Base-by-base conservation (phyloP, 202 grass and related monocot species). In the Zoysia matrella region DNA sequence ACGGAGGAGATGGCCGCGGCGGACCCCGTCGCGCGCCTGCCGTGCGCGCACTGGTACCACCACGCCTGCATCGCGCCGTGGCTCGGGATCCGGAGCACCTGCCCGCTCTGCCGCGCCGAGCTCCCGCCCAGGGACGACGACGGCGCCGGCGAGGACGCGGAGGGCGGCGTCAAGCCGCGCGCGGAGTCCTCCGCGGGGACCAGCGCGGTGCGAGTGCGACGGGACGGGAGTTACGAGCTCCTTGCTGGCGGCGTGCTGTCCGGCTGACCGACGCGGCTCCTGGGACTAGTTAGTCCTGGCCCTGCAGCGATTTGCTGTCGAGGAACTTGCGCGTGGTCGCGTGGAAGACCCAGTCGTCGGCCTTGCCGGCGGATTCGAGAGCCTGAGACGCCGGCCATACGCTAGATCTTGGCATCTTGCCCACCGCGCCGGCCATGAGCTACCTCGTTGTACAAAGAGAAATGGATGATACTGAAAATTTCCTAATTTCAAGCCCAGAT, bases 21-120 rank as follows among this genome's bases (percentile, higher is more conserved):
- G 30, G 30, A 36, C 30, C 30, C 30, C 30, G 30, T 36, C 30
- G 84, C 52, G 71, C 76, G 71, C 16, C 83, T 93, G 16, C 85
- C 91, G 2, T 94, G 88, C 67, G 71, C 76, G 66, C 91, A 94
- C 66, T 85, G 89, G 81, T 94, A 88, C 80, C 91, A 94, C 71
- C 61, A 69, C 66, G 71, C 48, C 1, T 94, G 91, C 91, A 94
- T 94, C 85, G 56, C 78, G 45, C 88, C 91, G 4, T 94, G 91
- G 91, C 86, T 94, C 14, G 74, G 72, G 55, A 90, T 90, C 69
- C 67, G 86, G 14, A 71, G 74, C 67, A 88, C 91, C 41, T 94
- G 91, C 63, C 91, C 91, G 16, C 41, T 86, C 48, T 90, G 88
- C 68, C 83, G 91, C 80, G 84, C 80, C 36, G 88, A 90, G 84